Base-by-base conservation (phyloP, 352 stramenopile genomes). In the Pythium phragmiticola region DNA sequence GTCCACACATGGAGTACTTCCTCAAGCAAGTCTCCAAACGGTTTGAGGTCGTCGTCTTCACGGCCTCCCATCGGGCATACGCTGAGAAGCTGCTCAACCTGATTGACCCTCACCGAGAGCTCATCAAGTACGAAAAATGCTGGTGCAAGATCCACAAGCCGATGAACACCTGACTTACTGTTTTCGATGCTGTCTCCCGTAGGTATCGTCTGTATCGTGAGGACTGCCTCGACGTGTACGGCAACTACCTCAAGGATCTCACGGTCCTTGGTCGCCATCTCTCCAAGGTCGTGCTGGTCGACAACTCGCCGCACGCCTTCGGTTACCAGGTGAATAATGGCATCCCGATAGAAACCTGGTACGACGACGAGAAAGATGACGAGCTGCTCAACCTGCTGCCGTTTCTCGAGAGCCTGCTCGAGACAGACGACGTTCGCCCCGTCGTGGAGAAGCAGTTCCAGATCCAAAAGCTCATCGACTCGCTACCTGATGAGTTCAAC, bases 1-100 rank as follows among this genome's bases (percentile, higher is more conserved):
- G 98, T 41, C 98, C 98, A 16, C 89, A 97, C 63, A 88, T 99
- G 72, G 84, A 96, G 30, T 87, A 96, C 37, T 99, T 99, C 74
- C 76, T 99, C 33, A 82, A 91, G 42, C 80, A 80, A 36, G 94
- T 98, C 12, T 81, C 84, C 7, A 85, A 87, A 50, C 80, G 96
- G 26, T 99, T 99, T 66, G 98, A 99, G 72, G 95, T 99, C n/a
- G 90, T 99, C n/a, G 88, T 99, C 7, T 99, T 99, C 75, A 99
- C 98, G 2, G 98, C 98, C 0, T 98, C 90, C 28, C 97, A 95
- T 68, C 84, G 84, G 46, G 85, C 81, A 16, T 99, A 99, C 71
- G 98, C 98, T 0, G 94, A 99, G 68, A 96, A 96, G 55, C 78
- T 99, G 53, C 86, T 99, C 50, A 94, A 99, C 75, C 78, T 98